Base-by-base conservation (phyloP, 257 asterid species). In the Coffea eugenioides region DNA sequence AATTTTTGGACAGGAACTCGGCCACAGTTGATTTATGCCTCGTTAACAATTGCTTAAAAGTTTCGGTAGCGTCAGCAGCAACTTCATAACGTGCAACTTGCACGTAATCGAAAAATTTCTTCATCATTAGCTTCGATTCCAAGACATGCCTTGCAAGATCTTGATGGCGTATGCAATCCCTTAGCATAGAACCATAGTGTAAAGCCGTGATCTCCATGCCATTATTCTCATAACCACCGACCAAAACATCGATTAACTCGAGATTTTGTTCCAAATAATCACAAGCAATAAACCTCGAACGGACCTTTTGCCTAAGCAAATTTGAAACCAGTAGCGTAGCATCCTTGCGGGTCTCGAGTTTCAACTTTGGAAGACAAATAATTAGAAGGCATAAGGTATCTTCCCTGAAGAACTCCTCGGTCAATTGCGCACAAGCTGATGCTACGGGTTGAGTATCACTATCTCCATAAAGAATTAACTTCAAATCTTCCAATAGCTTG, bases 161-260 rank as follows among this genome's bases (percentile, higher is more conserved):
- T 84, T 91, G 97, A 83, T 92, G 96, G 67, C 98, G 98, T 61
- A 90, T 90, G 91, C 98, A 94, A 77, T 92, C 97, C 89, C 91
- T 89, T 85, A 91, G 76, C 93, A 94, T 90, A 79, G 92, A 86
- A 76, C 98, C 27, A 27, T 92, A 91, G 54, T 92, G 97, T 80
- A 92, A 89, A 77, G 95, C 93, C 73, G 5, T 67, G 86, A 90
- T 77, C 51, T 94, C 97, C 57, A 82, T 79, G 75, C 15, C 4
- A 54, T 88, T 84, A 74, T 88, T 97, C 65, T 90, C 90, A 79
- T 90, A 92, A 91, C 93, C 96, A 78, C 83, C 49, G 69, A 90
- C 48, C 86, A 92, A 84, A 81, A 81, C 77, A 85, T 94, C 97
- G 90, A 92, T 82, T 75, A 92, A 91, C 84, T 92, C 97, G 23